Evolutionary conservation across 179 eudicot genomes (phyloP).

Genomic region (Actinidia chinensis): DNA sequence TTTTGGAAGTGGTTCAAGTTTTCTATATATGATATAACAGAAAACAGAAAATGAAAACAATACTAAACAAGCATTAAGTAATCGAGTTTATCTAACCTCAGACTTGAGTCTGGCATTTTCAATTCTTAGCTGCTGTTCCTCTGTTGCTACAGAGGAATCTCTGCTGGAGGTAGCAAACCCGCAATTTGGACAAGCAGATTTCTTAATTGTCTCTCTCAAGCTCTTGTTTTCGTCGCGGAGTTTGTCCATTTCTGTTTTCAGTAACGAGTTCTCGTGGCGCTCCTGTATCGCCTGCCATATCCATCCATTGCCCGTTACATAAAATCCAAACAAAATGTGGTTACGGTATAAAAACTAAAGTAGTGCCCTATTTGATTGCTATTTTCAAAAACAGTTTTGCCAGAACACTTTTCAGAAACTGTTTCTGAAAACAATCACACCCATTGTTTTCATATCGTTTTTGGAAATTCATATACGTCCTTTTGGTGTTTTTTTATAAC

Average conservation of each 20-base stretch:
- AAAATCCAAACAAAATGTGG: background rate
- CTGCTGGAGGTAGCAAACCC: slow-evolving; percentile 58
- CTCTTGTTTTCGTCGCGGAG: slow-evolving; percentile 71
- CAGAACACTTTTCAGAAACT: background rate
- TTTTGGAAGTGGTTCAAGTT: too few relatives aligned
- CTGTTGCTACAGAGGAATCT: slow-evolving; percentile 37
- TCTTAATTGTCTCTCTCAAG: slow-evolving; percentile 58
- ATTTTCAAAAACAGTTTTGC: background rate
- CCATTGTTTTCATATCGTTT: too few relatives aligned
- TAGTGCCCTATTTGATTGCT: background rate
- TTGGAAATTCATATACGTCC: too few relatives aligned
- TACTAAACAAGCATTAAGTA: background rate
- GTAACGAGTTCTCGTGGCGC: slow-evolving; percentile 84
- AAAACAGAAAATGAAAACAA: background rate
- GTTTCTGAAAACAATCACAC: too few relatives aligned
- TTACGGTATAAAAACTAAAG: background rate
- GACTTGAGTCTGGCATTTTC: slow-evolving; percentile 89
- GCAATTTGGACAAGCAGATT: slow-evolving; percentile 69
- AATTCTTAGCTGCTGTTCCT: slow-evolving; percentile 70
- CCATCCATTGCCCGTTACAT: background rate
- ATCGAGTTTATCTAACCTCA: slow-evolving; percentile 51
- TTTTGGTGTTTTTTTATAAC: too few relatives aligned
- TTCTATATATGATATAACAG: background rate
- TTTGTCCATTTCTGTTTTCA: slow-evolving; percentile 84
- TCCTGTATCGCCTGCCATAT: slow-evolving; percentile 86